These are phyloP conservation scores for Mycena filopes DNA, from an alignment of 768 basidiomycete genomes.

Conservation along the genomic window DNA sequence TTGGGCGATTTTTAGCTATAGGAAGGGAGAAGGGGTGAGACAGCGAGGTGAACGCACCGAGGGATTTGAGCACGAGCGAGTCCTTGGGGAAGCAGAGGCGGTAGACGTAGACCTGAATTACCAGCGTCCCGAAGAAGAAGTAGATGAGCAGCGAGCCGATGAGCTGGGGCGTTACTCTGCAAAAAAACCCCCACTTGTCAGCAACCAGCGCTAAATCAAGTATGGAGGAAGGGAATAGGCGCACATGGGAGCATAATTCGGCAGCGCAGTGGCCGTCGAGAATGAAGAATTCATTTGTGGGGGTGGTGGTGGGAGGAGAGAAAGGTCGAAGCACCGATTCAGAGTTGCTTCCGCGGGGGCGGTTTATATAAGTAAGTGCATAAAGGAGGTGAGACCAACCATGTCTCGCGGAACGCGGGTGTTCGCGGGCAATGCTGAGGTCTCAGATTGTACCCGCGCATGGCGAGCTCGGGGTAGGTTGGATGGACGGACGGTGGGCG, in stretches of 20 bases:
- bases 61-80: not conserved
- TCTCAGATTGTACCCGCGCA: too few species aligned
- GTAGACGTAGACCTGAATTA: constrained; percentile 27
- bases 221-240: not conserved
- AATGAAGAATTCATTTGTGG: too few species aligned
- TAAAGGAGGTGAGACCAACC: too few species aligned
- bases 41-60: constrained; percentile 11
- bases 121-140: constrained; percentile 22
- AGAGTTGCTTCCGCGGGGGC: too few species aligned
- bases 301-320: too few species aligned
- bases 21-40: not conserved
- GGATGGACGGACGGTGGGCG: too few species aligned
- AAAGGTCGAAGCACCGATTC: too few species aligned
- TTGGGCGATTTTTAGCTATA: not conserved
- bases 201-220: not conserved
- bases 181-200: too few species aligned
- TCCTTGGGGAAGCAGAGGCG: constrained; percentile 26
- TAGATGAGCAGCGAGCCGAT: constrained; percentile 27
- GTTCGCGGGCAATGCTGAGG: too few species aligned
- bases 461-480: too few species aligned
- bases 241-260: constrained; percentile 2
- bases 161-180: constrained; percentile 19
- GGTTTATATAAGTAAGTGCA: too few species aligned
- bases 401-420: too few species aligned
- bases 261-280: not conserved